Base-by-base conservation (phyloP, 108 stramenopile genomes). In the Cyclotella atomus region DNA sequence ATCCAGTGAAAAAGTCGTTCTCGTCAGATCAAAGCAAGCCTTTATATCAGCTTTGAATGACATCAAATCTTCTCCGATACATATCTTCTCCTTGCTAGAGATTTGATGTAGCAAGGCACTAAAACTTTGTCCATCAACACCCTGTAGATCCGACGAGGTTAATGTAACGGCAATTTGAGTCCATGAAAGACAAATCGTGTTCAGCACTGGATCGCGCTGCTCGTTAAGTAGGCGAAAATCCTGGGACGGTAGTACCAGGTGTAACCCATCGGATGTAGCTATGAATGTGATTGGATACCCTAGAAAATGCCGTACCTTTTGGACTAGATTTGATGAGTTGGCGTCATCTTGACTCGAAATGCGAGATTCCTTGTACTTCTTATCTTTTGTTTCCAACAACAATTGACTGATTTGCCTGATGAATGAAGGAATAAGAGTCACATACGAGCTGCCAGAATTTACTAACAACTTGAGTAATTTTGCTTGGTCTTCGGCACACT, bases 161-260 rank as follows among this genome's bases (percentile, higher is more conserved):
- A 55, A 55, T 6, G 25, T 28, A 7, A 29, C 16, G 5, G 4
- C 17, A 3, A 44, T 44, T 27, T 17, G 5, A 44, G 44, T 64
- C 63, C 63, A 64, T 27, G 24, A 1, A 43, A 64, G 36, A 46
- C 44, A 46, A 25, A 64, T 43, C 4, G 41, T 24, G 20, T 64
- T n/a, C 24, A 44, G 9, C 4, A 46, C 23, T 3, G 6, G 14
- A 9, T 46, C 44, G 44, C 17, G 9, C 2, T 21, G 14, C 17
- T 46, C 21, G 23, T 12, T 19, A 46, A 15, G 25, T 10, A 9
- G 15, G 44, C 6, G 27, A 19, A 64, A 6, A 33, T 64, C 44
- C 16, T 64, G 63, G 16, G 63, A 64, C 3, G 63, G 63, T 2
- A 64, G 36, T 6, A 64, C 41, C 25, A 64, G 27, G 46, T 46